Evolutionary conservation across 129 eudicot species (phyloP), one percentile per base, ranked within the genome.

Genomic region (Chrysanthemum makinoi): DNA sequence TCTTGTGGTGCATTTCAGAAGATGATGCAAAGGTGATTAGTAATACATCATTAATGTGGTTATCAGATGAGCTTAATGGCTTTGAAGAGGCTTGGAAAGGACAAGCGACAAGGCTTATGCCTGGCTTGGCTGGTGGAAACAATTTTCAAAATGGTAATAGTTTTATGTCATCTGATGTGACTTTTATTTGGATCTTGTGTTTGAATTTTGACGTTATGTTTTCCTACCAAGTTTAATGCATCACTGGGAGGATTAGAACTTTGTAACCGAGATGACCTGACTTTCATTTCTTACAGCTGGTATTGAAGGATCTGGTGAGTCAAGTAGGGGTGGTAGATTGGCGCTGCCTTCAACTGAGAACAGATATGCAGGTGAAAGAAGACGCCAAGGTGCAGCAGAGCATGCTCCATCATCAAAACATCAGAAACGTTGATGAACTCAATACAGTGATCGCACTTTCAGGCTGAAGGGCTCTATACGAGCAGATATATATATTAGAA

Each of bases 41-140:
- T 22, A 22, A 22, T 22, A 22, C 24, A 22, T 22, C 24, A 22
- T 30, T 52, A 18, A n/a, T 78, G 0, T 39, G 46, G 46, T 39
- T 75, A 14, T 68, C 79, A 91, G 96, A 82, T 72, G 97, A 91
- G 63, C 80, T 91, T 59, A 16, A 57, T 52, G 79, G 86, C 15
- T 91, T 91, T 83, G 97, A 91, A 69, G 81, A 88, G 69, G 77
- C 84, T 20, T 91, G 97, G 97, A 81, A 81, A 66, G 88, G 88
- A 74, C 84, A 69, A 67, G 87, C 97, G 57, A 75, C 68, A 65
- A 77, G 68, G 72, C 81, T 78, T 77, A 78, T 81, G 10, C 46
- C 46, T 39, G 46, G 46, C 46, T 39, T 10, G 46, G 10, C 10
- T 39, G 46, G 46, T 39, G 46, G 46, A 39, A 39, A 39, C 10